Evolutionary conservation across 228 moss, liverwort and hornwort species (phyloP).

Genomic region (Sphagnum magellanicum): DNA sequence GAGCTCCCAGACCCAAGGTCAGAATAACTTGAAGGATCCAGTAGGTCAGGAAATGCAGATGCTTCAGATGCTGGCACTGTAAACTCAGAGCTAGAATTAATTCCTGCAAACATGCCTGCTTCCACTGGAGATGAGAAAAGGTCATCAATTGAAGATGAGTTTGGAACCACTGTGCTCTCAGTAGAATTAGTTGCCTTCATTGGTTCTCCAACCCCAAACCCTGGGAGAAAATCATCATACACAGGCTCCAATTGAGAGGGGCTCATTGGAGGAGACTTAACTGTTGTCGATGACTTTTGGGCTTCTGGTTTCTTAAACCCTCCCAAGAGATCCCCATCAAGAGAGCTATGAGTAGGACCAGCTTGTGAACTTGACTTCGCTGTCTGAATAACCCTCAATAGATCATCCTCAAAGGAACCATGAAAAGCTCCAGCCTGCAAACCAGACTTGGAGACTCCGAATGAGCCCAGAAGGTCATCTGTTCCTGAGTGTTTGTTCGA

Average conservation of each 20-base stretch:
- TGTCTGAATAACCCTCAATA: slow-evolving; percentile 3
- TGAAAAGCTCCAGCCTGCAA: slow-evolving; percentile 19
- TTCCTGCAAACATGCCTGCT: slow-evolving; percentile 21
- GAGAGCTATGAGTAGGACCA: slow-evolving; percentile 10
- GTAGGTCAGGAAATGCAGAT: slow-evolving; percentile 37
- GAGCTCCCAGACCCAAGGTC: background rate
- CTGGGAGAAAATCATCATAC: slow-evolving; percentile 44
- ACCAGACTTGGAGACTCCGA: slow-evolving; percentile 21
- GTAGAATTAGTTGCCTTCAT: slow-evolving; percentile 17
- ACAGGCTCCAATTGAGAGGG: slow-evolving; percentile 39
- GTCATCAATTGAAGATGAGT: slow-evolving; percentile 31
- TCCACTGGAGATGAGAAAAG: slow-evolving; percentile 33
- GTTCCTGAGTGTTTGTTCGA: slow-evolving; percentile 13
- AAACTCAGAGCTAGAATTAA: slow-evolving; percentile 20
- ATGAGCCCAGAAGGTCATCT: slow-evolving; percentile 28
- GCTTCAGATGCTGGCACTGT: slow-evolving; percentile 31
- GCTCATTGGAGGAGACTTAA: slow-evolving; percentile 39
- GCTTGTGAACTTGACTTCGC: background rate
- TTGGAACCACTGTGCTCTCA: slow-evolving; percentile 14
- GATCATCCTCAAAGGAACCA: slow-evolving; percentile 39
- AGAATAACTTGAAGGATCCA: slow-evolving; percentile 16
- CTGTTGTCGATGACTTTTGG: slow-evolving; percentile 21
- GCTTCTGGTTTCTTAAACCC: slow-evolving; percentile 20
- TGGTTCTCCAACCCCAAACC: slow-evolving; percentile 27
- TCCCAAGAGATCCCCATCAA: slow-evolving; percentile 46